Conservation (phyloP, 2,329 filamentous ascomycete species). For the Claviceps spartinae region DNA sequence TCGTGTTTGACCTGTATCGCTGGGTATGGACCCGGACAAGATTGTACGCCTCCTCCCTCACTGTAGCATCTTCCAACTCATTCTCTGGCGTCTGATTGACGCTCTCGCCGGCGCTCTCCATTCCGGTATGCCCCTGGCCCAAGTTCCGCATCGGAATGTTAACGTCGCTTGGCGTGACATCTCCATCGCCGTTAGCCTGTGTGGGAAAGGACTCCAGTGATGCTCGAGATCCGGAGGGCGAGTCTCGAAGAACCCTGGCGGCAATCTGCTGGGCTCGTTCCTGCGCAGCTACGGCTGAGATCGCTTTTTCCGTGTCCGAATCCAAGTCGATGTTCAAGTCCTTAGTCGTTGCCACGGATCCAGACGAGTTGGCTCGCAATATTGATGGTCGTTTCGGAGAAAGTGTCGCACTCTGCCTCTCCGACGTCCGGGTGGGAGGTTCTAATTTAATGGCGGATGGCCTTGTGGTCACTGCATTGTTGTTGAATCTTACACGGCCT, state of each 20-base stretch:
- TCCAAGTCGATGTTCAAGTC: conserved; percentile 16
- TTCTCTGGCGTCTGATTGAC: conserved; percentile 1
- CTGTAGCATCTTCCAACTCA: not conserved
- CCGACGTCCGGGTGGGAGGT: not conserved
- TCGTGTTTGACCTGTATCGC: conserved; percentile 9
- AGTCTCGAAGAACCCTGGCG: conserved; percentile 23
- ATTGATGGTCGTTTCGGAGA: conserved; percentile 25
- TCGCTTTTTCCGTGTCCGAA: conserved; percentile 13
- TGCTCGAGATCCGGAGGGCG: conserved; percentile 21
- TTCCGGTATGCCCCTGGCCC: conserved; percentile 1
- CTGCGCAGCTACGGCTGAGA: conserved; percentile 28
- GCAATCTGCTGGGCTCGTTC: conserved; percentile 29
- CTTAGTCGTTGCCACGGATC: conserved; percentile 19
- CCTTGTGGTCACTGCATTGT: conserved; percentile 23
- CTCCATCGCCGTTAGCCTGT: conserved; percentile 15
- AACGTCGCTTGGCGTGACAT: conserved; percentile 11
- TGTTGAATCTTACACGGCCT: conserved; percentile 35
- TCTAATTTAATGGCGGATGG: conserved; percentile 11
- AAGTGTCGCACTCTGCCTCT: conserved; percentile 6
- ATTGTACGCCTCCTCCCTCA: conserved; percentile 25
- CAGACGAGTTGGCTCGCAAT: conserved; percentile 27
- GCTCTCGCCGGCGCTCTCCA: not conserved
- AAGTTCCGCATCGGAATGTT: conserved; percentile 21
- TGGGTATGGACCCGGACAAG: conserved; percentile 30
- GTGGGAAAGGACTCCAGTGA: conserved; percentile 25